These are phyloP conservation scores for Inonotus hispidus DNA, from an alignment of 1,284 basidiomycete species.

Conservation along the genomic window DNA sequence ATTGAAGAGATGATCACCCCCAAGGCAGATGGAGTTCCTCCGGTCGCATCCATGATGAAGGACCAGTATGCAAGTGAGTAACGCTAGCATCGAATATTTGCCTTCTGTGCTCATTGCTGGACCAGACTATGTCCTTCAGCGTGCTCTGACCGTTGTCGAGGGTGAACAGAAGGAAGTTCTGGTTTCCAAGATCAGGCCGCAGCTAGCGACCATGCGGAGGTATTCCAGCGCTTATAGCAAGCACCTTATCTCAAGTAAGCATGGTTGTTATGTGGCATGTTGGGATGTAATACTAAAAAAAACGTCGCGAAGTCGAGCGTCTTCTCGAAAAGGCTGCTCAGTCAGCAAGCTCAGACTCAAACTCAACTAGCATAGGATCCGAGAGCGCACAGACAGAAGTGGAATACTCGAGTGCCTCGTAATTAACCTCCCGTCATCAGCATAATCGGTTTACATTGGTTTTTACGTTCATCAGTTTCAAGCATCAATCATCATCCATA, in stretches of 20 bases:
- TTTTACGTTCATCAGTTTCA: slow-evolving; percentile 7
- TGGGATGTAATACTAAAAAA: slow-evolving; percentile 7
- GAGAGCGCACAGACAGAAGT: slow-evolving; percentile 3
- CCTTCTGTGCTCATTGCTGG: slow-evolving; percentile 2
- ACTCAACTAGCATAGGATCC: background rate
- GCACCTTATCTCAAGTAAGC: slow-evolving; percentile 73
- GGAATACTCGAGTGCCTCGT: slow-evolving; percentile 7
- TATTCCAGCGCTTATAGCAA: slow-evolving; percentile 71
- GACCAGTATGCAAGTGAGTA: slow-evolving; percentile 84
- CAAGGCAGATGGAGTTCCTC: slow-evolving; percentile 56
- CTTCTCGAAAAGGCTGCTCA: slow-evolving; percentile 41
- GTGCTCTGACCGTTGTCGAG: slow-evolving; percentile 65
- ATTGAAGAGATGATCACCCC: slow-evolving; percentile 78
- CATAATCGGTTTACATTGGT: slow-evolving; percentile 4
- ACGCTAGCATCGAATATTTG: slow-evolving; percentile 2
- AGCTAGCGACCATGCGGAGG: slow-evolving; percentile 65
- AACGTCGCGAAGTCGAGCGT: slow-evolving; percentile 51
- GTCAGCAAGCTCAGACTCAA: background rate
- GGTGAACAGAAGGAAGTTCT: slow-evolving; percentile 66
- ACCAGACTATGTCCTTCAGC: slow-evolving; percentile 78
- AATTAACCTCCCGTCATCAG: slow-evolving; percentile 6
- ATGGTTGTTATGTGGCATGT: slow-evolving; percentile 6
- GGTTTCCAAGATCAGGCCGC: slow-evolving; percentile 56
- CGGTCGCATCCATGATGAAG: slow-evolving; percentile 80
- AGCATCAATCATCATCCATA: slow-evolving; percentile 8